Evolutionary conservation across 1,284 basidiomycete genomes (phyloP), one percentile per base, ranked within the genome.

Genomic region (Ganoderma sp.): DNA sequence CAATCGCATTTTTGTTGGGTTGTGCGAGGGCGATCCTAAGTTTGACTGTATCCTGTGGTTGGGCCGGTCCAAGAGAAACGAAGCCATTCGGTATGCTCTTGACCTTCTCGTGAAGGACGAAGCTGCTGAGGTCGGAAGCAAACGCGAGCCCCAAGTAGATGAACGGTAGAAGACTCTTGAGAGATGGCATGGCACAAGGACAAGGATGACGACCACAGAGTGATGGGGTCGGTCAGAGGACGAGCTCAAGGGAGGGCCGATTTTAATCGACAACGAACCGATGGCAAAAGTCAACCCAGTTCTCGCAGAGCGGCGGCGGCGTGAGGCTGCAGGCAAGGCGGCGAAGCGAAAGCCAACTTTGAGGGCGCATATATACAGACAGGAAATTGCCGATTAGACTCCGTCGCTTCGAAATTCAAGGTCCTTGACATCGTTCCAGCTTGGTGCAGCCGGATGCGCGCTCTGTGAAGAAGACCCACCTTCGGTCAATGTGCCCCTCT

Each of bases 11-110:
- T 41, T 74, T 71, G 67, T 79, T 56, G 50, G 52, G 70, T 41
- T 75, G 75, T 22, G 72, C 69, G 34, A 78, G 77, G 15, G 71
- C 76, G 54, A 78, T 68, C 34, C 75, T 75, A 54, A 78, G 63
- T 22, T 68, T 71, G 50, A 79, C 63, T 1, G 43, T 65, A 6
- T 64, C 19, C 34, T 73, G 65, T 0, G 65, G 62, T 2, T 74
- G 64, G 0, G 76, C 76, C 15, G 73, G 48, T 14, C 73, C 73
- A 14, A 68, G 57, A 15, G 60, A n/a, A 19, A 69, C 65, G 65
- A 74, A 78, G 17, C 75, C 75, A 2, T 58, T 42, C 1, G 77
- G 78, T 7, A 59, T 45, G 17, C 22, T 42, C 2, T 67, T 59
- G 42, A 69, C 69, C 5, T 41, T 54, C 67, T 78, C 77, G 63